Base-by-base conservation (phyloP, 1,139 yeast species). In the Saccharomyces pastorianus region DNA sequence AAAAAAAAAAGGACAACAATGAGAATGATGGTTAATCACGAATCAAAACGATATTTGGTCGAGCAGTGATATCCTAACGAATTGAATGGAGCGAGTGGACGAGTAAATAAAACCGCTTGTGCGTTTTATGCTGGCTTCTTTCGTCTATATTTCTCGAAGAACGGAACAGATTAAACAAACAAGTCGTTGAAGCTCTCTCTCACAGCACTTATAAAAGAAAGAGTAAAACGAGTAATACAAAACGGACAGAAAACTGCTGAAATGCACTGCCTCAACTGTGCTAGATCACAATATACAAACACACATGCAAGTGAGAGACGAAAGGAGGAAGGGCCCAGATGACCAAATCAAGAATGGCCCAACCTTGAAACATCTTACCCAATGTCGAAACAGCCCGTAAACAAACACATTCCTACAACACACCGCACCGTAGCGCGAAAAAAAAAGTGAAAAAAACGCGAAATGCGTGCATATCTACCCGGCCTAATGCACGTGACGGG, bases 381-480 rank as follows among this genome's bases (percentile, higher is more conserved):
- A 4, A 38, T 38, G 44, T 38, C 44, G 44, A 38, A 38, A 38
- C 44, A 17, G 44, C 2, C 44, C 44, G 44, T 38, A 38, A 38
- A 38, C 44, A 38, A 38, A 38, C 44, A 20, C 44, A 38, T 38
- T 38, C 44, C 25, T 13, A 38, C 44, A 38, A 38, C 2, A 38
- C 44, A 38, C 44, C 32, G 23, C 29, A 25, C 28, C 23, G 23
- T 20, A 20, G 23, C 34, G 17, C 28, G 28, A 28, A 46, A 25
- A 28, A 44, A 42, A 34, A n/a, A 31, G 46, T 20, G 6, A 11
- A 44, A 42, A 6, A 28, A 17, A 34, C 27, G 42, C 31, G 50
- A 13, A 17, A 44, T n/a, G 41, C 38, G 31, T 44, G 38, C 13
- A 32, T 52, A 58, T 63, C 59, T 63, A 5, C 48, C 44, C 44